phyloP scores from a whole-genome alignment of 139 green algal genomes.

The Chlorella sorokiniana region DNA sequence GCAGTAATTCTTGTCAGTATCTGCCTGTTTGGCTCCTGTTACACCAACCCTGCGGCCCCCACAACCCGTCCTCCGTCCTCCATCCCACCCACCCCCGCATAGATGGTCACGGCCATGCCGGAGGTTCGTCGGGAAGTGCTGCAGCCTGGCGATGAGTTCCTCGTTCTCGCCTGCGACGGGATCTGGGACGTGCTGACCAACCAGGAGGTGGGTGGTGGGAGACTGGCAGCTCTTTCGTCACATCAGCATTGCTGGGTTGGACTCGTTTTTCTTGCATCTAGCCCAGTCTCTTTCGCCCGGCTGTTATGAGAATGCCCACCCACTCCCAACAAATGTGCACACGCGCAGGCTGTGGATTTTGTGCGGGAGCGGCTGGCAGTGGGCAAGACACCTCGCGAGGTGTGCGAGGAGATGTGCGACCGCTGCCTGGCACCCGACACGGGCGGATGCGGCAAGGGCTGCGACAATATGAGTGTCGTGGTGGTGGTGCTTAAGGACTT shows the following conservation, averaged over 20 bases:
- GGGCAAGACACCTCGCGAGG: slow-evolving; percentile 39
- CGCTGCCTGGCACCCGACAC: slow-evolving; percentile 74
- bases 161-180: slow-evolving; percentile 83
- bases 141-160: slow-evolving; percentile 65
- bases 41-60: neutral
- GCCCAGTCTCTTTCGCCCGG: neutral
- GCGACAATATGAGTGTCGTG: neutral
- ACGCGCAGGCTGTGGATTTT: slow-evolving; percentile 66
- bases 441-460: slow-evolving; percentile 55
- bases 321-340: neutral
- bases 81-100: slow-evolving; percentile 44
- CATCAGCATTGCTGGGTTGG: neutral
- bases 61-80: neutral
- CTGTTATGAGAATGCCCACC: neutral
- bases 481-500: neutral
- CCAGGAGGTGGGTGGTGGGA: slow-evolving; percentile 53
- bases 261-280: neutral
- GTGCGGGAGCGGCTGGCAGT: slow-evolving; percentile 62
- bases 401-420: slow-evolving; percentile 77
- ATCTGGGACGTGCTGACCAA: slow-evolving; percentile 85
- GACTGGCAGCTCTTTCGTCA: neutral
- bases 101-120: slow-evolving; percentile 73
- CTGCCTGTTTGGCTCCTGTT: neutral
- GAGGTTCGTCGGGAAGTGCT: slow-evolving; percentile 58
- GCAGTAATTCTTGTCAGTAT: neutral